phyloP scores from a whole-genome alignment of 176 grass and related monocot genomes.

The Cenchrus fungigraminus region DNA sequence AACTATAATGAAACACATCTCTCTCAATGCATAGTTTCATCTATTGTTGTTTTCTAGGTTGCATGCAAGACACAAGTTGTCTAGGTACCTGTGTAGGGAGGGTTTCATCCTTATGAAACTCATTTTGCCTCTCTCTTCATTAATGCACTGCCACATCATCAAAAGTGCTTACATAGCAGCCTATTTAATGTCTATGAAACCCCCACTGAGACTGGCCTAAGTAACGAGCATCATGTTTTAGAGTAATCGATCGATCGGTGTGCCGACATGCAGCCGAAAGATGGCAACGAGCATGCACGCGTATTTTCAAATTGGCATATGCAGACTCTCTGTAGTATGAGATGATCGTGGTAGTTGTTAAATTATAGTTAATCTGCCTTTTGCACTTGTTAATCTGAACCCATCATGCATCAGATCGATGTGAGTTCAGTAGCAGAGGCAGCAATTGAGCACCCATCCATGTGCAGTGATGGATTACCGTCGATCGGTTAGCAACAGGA shows the following conservation, averaged over 20 bases:
- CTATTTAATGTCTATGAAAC: no score
- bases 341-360: neutral
- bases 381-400: neutral
- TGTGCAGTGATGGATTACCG: neutral
- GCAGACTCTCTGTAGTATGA: neutral
- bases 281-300: neutral
- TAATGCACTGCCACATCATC: no score
- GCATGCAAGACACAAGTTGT: no score
- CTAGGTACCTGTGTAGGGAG: no score
- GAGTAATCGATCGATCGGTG: neutral
- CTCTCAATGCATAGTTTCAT: no score
- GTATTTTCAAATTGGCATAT: neutral
- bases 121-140: no score
- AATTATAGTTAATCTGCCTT: neutral
- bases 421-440: neutral
- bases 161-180: no score
- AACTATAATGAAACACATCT: no score
- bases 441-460: neutral
- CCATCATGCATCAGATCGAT: neutral
- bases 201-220: no score
- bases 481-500: neutral
- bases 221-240: neutral
- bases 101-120: no score
- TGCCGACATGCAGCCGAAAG: conserved; percentile 8
- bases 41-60: no score